Evolutionary conservation across 176 grass and related monocot species (phyloP), one percentile per base, ranked within the genome.

Genomic region (Oryza brachyantha): DNA sequence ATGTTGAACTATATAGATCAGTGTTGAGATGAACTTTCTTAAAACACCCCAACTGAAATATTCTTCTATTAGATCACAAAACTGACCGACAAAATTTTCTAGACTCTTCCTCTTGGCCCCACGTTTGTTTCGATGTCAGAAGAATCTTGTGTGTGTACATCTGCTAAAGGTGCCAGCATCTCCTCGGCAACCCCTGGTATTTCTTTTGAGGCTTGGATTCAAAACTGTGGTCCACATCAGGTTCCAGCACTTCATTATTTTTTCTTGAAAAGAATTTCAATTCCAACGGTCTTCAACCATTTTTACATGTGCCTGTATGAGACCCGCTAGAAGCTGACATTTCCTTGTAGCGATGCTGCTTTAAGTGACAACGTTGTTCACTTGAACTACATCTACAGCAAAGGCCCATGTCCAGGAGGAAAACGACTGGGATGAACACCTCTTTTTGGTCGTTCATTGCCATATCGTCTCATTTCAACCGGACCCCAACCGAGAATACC

Each of bases 401-500:
- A 64, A 79, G 81, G 91, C 24, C 92, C 90, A 81, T 86, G 90
- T 54, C 88, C 85, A 10, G 85, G 70, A 72, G 81, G 81, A 43
- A 91, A 91, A 83, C 66, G 87, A 72, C 85, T 84, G 55, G 83
- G 82, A 84, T 93, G 78, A 84, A 54, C 83, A 64, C 83, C 85
- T 54, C 86, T 88, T 67, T 87, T 91, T 29, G 86, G 77, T 84
- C 90, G 95, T 81, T 95, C 96, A 86, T 89, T 93, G 83, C 83
- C 70, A 67, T 86, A 89, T 61, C 84, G 88, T 80, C 96, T 92
- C 84, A 91, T 94, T 75, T 88, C 92, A 31, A 77, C 76, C 13
- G 96, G 96, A 69, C 77, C 96, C 86, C 86, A 91, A 54, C 96
- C 96, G 54, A 99, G 84, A 83, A 99, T 99, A 45, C 96, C 96